Conservation (phyloP, 441 rosid genomes). For the Corymbia citriodora region DNA sequence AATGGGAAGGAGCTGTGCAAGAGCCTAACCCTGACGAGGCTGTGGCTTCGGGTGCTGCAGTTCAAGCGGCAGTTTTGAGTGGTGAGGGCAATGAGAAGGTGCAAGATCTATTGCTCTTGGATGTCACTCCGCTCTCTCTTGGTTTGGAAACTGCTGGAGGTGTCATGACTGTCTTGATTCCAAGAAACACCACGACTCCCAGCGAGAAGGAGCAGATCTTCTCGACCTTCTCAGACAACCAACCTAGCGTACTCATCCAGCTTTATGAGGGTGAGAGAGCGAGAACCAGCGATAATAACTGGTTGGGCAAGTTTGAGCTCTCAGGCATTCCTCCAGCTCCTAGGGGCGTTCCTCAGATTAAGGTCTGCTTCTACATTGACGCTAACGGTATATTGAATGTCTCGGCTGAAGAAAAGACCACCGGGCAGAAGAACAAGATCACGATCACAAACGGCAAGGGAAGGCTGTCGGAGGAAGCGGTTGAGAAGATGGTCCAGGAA, state of each 20-base stretch:
- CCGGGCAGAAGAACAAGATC: constrained; percentile 71
- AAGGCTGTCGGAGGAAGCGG: constrained; percentile 26
- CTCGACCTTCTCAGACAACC: not conserved
- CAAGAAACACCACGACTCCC: not conserved
- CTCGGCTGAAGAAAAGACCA: constrained; percentile 84
- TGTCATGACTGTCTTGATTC: not conserved
- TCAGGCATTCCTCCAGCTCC: constrained; percentile 87
- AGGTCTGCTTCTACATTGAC: constrained; percentile 84
- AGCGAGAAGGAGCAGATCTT: not conserved
- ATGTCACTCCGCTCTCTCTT: not conserved
- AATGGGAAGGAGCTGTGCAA: not conserved
- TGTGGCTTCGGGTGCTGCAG: not conserved
- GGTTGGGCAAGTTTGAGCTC: constrained; percentile 74
- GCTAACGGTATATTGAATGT: constrained; percentile 97
- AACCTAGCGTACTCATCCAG: not conserved
- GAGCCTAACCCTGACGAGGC: not conserved
- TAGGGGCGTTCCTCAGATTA: constrained; percentile 90
- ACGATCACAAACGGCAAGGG: constrained; percentile 64
- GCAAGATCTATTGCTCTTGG: not conserved
- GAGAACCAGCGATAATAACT: not conserved
- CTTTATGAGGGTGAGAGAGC: not conserved
- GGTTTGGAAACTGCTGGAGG: not conserved
- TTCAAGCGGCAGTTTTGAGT: not conserved
- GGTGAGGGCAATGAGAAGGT: not conserved
- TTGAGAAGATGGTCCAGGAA: not conserved